Evolutionary conservation across 257 asterid species (phyloP).

Genomic region (Solanum paucissectum): DNA sequence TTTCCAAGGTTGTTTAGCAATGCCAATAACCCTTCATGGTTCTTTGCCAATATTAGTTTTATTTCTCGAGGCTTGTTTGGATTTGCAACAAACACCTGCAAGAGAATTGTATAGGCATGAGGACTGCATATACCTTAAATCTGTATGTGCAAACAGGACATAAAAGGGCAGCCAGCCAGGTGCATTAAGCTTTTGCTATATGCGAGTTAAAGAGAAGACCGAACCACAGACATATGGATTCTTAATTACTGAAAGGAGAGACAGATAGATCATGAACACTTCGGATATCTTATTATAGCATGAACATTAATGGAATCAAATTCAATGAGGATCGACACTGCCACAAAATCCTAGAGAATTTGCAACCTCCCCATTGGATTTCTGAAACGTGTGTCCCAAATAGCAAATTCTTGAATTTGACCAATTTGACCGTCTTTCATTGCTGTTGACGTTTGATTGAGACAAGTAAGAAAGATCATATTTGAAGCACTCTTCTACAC

Average conservation of each 20-base stretch:
- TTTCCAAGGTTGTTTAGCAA: conserved; percentile 75
- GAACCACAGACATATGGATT: neutral
- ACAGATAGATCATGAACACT: neutral
- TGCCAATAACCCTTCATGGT: conserved; percentile 64
- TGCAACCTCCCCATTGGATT: neutral
- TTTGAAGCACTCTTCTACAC: neutral
- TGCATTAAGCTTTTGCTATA: neutral
- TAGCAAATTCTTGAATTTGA: neutral
- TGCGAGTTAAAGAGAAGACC: neutral
- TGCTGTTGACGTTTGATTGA: neutral
- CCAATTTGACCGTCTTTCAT: neutral
- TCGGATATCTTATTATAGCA: neutral
- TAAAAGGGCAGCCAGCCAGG: neutral
- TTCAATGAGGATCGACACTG: neutral
- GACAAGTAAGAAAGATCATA: neutral
- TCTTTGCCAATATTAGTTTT: conserved; percentile 74
- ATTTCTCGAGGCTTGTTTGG: conserved; percentile 91
- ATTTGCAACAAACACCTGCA: conserved; percentile 95
- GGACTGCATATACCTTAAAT: neutral
- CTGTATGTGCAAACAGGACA: neutral
- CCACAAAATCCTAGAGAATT: neutral
- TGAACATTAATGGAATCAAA: neutral
- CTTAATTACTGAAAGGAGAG: neutral
- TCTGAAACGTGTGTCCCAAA: neutral
- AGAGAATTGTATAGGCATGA: neutral